Evolutionary conservation across 2,329 filamentous ascomycete species (phyloP).

Genomic region (Alternaria infectoria): DNA sequence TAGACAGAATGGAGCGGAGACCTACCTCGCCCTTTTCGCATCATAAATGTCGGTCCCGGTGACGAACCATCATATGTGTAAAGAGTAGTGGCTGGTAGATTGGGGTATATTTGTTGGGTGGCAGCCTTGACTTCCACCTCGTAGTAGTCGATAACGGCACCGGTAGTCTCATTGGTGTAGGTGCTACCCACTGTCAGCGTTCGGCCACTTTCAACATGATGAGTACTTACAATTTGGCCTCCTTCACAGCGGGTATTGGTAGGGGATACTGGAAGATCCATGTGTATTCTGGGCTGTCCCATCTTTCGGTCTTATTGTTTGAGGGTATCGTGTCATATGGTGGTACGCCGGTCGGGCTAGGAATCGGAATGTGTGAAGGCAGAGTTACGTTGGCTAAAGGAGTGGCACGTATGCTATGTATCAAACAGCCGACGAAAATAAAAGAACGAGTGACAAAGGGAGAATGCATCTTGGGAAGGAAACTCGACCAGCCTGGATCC

Average conservation of each 20-base stretch:
- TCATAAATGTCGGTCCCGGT: conserved; percentile 61
- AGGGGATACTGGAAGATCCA: conserved; percentile 52
- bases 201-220: background rate
- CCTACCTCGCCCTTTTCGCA: conserved; percentile 53
- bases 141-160: conserved; percentile 55
- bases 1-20: background rate
- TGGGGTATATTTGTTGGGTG: conserved; percentile 52
- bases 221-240: conserved; percentile 49
- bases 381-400: conserved; percentile 8
- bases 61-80: conserved; percentile 62
- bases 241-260: conserved; percentile 55
- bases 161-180: conserved; percentile 45
- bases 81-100: conserved; percentile 48
- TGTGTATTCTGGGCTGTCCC: conserved; percentile 47
- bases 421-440: conserved; percentile 5
- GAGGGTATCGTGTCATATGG: conserved; percentile 4
- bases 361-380: background rate
- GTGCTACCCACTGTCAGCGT: conserved; percentile 34
- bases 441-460: conserved; percentile 6
- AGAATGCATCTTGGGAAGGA: conserved; percentile 12
- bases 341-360: background rate
- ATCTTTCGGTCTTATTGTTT: conserved; percentile 16
- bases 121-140: conserved; percentile 53
- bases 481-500: background rate
- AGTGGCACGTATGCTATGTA: conserved; percentile 1